These are phyloP conservation scores for Lipomyces orientalis DNA, from an alignment of 805 yeast species.

Conservation along the genomic window DNA sequence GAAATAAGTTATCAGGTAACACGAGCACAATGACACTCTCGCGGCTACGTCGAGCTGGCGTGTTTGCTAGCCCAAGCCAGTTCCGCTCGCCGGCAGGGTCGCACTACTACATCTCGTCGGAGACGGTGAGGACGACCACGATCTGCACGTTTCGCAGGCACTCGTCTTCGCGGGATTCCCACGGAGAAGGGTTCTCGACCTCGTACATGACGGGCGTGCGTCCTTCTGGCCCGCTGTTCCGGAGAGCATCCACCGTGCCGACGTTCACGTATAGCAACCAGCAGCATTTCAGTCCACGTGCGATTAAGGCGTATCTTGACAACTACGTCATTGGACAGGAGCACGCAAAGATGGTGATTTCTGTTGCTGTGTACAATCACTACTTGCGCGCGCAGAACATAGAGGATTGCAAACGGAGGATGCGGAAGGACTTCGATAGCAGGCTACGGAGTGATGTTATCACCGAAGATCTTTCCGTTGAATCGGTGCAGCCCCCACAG, in stretches of 20 bases:
- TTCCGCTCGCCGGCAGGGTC: background rate
- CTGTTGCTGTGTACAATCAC: conserved; percentile 67
- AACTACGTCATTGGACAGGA: conserved; percentile 63
- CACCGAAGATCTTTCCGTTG: background rate
- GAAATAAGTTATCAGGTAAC: background rate
- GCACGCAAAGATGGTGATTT: conserved; percentile 59
- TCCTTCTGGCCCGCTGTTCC: conserved; percentile 31
- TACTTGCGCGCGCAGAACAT: conserved; percentile 49
- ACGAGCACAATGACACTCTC: background rate
- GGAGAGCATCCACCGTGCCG: conserved; percentile 10
- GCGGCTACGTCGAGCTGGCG: background rate
- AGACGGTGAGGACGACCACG: background rate
- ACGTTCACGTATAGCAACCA: conserved; percentile 3
- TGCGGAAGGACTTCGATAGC: conserved; percentile 20
- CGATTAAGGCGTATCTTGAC: conserved; percentile 54
- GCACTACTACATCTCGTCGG: background rate
- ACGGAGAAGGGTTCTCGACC: conserved; percentile 23
- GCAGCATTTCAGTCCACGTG: conserved; percentile 34
- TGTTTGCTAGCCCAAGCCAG: background rate
- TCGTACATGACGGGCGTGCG: conserved; percentile 22
- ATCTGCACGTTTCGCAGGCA: background rate
- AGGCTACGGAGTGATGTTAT: conserved; percentile 28
- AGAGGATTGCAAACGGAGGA: conserved; percentile 22
- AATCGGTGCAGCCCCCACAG: background rate
- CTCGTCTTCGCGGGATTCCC: conserved; percentile 21